These are phyloP conservation scores for Epichloe baconii DNA, from an alignment of 2,329 filamentous ascomycete species.

Conservation along the genomic window DNA sequence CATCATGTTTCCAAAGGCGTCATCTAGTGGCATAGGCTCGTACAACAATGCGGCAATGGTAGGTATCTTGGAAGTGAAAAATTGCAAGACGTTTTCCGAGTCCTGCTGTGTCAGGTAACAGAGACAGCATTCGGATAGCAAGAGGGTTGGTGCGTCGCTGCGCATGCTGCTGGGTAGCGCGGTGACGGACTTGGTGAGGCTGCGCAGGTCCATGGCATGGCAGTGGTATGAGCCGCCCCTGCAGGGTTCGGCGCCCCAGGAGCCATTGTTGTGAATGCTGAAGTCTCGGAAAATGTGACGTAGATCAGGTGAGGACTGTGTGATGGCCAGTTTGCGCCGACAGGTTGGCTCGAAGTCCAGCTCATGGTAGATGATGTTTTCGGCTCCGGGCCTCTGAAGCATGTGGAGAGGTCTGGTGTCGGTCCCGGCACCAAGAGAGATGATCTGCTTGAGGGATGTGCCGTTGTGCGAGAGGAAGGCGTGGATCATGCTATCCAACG, in stretches of 20 bases:
- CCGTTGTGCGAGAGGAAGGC: slow-evolving; percentile 46
- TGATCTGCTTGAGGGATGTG: slow-evolving; percentile 51
- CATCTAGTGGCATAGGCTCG: slow-evolving; percentile 73
- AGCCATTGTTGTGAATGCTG: slow-evolving; percentile 16
- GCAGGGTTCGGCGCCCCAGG: slow-evolving; percentile 30
- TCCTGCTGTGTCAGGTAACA: slow-evolving; percentile 65
- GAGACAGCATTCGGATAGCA: slow-evolving; percentile 91
- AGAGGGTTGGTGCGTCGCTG: slow-evolving; percentile 57
- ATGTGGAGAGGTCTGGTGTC: slow-evolving; percentile 81
- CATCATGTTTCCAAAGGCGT: slow-evolving; percentile 88
- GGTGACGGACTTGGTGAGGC: slow-evolving; percentile 23
- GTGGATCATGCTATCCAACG: slow-evolving; percentile 65
- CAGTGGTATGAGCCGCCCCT: slow-evolving; percentile 34
- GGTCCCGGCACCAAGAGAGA: slow-evolving; percentile 86
- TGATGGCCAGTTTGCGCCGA: slow-evolving; percentile 46
- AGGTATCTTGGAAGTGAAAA: slow-evolving; percentile 43
- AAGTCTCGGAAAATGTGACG: slow-evolving; percentile 25
- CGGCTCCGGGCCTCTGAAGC: slow-evolving; percentile 29
- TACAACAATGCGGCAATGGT: slow-evolving; percentile 58
- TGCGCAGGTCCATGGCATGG: slow-evolving; percentile 59
- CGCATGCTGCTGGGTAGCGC: slow-evolving; percentile 22
- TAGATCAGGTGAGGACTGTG: slow-evolving; percentile 33
- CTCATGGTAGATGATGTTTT: slow-evolving; percentile 67
- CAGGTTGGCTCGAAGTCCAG: slow-evolving; percentile 74
- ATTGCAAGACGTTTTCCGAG: slow-evolving; percentile 50